Conservation (phyloP, 1,284 basidiomycete species). For the Abortiporus biennis region DNA sequence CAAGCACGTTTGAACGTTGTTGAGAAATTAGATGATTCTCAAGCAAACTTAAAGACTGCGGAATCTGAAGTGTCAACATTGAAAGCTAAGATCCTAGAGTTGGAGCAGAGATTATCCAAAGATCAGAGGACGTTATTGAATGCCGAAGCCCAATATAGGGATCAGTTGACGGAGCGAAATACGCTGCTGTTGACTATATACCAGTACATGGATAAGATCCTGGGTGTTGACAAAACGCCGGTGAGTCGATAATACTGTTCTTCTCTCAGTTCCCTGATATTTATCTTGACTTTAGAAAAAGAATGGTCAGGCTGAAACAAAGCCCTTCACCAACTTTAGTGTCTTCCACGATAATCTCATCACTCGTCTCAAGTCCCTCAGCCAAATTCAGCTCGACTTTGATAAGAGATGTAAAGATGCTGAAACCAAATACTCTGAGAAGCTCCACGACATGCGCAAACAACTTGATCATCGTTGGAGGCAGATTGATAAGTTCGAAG, state of each 20-base stretch:
- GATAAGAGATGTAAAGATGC: slow-evolving; percentile 82
- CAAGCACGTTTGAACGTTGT: slow-evolving; percentile 79
- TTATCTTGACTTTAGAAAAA: no score
- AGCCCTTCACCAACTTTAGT: slow-evolving; percentile 89
- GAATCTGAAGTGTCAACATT: slow-evolving; percentile 59
- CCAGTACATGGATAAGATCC: slow-evolving; percentile 92
- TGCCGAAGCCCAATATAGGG: slow-evolving; percentile 78
- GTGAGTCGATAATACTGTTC: slow-evolving; percentile 44
- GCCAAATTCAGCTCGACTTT: slow-evolving; percentile 80
- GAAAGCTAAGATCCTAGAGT: slow-evolving; percentile 58
- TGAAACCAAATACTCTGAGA: slow-evolving; percentile 68
- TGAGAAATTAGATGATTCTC: slow-evolving; percentile 78
- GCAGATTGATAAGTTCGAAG: slow-evolving; percentile 92
- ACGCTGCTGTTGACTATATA: slow-evolving; percentile 89
- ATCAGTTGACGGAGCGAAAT: slow-evolving; percentile 90
- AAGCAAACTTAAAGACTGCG: slow-evolving; percentile 52
- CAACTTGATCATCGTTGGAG: slow-evolving; percentile 88
- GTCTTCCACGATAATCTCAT: slow-evolving; percentile 97
- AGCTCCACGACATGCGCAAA: slow-evolving; percentile 74
- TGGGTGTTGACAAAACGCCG: slow-evolving; percentile 80
- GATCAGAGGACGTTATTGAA: slow-evolving; percentile 72
- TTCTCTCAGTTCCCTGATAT: slow-evolving; percentile 5
- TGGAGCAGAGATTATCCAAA: slow-evolving; percentile 80
- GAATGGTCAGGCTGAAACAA: slow-evolving; percentile 69
- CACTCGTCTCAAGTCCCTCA: slow-evolving; percentile 77